Conservation (phyloP, 805 yeast genomes). For the Suhomyces sp. region DNA sequence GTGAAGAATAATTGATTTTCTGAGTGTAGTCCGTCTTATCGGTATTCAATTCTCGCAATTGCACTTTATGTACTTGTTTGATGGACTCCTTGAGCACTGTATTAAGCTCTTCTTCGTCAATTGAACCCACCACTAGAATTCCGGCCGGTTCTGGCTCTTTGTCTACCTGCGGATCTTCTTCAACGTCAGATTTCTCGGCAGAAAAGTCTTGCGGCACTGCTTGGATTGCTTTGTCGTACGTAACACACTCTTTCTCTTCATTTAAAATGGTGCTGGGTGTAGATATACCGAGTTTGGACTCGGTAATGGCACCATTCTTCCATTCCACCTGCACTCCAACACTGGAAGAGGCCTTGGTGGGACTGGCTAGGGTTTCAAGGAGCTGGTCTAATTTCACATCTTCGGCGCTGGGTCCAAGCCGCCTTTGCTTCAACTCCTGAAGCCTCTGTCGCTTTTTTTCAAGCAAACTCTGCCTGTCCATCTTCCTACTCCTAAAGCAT, state of each 20-base stretch:
- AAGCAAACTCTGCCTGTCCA: conserved; percentile 37
- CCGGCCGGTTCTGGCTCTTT: background rate
- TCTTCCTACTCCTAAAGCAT: conserved; percentile 9
- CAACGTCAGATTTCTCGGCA: background rate
- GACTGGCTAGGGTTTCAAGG: conserved; percentile 9
- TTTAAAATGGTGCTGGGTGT: background rate
- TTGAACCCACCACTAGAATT: background rate
- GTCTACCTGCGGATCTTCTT: background rate
- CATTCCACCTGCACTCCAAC: conserved; percentile 29
- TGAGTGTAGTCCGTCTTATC: conserved; percentile 5
- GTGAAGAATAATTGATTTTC: conserved; percentile 6
- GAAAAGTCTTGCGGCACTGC: conserved; percentile 8
- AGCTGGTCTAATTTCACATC: conserved; percentile 14
- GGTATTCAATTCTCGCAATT: conserved; percentile 2
- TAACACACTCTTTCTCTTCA: conserved; percentile 8
- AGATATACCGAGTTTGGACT: background rate
- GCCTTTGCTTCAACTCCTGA: conserved; percentile 23
- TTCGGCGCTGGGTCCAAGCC: conserved; percentile 13
- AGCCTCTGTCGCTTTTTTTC: conserved; percentile 41
- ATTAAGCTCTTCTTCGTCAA: conserved; percentile 20
- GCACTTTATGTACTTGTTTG: conserved; percentile 20
- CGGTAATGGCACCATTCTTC: background rate
- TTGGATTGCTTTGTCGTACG: conserved; percentile 25
- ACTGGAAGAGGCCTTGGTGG: conserved; percentile 14
- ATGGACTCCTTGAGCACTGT: conserved; percentile 20